A percentile compares a stretch with the other conserved stretches of the same genome.
phyloP scores from a whole-genome alignment of 1,284 basidiomycete genomes.

The Apiotrichum veenhuisii region DNA sequence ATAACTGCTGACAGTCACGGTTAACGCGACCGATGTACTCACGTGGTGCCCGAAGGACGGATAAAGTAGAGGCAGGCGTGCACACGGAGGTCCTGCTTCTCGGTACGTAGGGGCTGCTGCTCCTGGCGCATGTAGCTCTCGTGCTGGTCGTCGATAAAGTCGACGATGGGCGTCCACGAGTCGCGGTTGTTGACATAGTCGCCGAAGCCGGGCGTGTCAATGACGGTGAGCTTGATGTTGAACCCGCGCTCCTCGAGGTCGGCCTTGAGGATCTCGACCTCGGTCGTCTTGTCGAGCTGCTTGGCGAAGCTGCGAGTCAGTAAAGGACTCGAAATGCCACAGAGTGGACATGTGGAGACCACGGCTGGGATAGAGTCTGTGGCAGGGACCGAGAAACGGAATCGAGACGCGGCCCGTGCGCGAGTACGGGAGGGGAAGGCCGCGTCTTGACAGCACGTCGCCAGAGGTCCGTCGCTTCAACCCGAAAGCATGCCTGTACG shows the following conservation, averaged over 20 bases:
- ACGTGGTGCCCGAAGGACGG: conserved; percentile 93
- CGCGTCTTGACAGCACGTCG: no score
- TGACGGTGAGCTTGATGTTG: conserved; percentile 98
- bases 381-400: neutral
- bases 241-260: conserved; percentile 98
- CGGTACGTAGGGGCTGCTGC: conserved; percentile 88
- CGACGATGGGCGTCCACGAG: conserved; percentile 95
- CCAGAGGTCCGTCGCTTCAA: no score
- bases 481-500: no score
- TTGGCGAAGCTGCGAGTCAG: conserved; percentile 66
- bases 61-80: conserved; percentile 99
- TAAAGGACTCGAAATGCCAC: no score
- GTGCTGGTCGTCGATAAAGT: conserved; percentile 99
- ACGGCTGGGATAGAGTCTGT: no score
- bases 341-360: no score
- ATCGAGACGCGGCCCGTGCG: neutral
- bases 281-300: conserved; percentile 98
- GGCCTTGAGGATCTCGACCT: conserved; percentile 94
- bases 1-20: no score
- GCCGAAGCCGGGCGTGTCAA: conserved; percentile 97
- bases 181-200: conserved; percentile 99
- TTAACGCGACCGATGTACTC: conserved; percentile 44
- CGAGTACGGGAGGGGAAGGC: neutral
- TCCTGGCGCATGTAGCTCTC: conserved; percentile 99
- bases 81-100: conserved; percentile 92